Evolutionary conservation across 441 rosid species (phyloP), one percentile per base, ranked within the genome.

Genomic region (Pelargonium citronellum): DNA sequence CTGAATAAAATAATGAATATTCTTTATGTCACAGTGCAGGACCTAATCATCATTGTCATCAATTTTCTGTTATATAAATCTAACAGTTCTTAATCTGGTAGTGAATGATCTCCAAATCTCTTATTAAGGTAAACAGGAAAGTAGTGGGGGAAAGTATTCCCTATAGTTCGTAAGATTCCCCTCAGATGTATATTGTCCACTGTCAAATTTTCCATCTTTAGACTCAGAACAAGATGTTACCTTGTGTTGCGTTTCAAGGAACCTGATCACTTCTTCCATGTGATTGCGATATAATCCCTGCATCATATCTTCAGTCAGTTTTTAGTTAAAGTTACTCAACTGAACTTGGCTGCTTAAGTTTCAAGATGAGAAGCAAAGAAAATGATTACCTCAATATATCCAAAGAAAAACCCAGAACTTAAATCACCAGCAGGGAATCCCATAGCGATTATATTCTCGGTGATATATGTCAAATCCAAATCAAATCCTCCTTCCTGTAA

Each of bases 391-490:
- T 91, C 94, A 67, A 90, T 69, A 77, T 79, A 92, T 61, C 95
- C 92, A 12, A 55, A 16, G 61, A 92, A 82, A 71, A 87, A 69
- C 13, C 96, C 96, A 20, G 96, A 92, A 79, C 97, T 91, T 44
- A 86, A 71, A 75, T 92, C 95, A 75, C 95, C 96, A 55, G 97
- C 91, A 16, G 93, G 95, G 72, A 91, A 91, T 39, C 97, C 95
- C 95, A 91, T 91, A 41, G 97, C 97, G 64, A 90, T 91, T 76
- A 90, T 74, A 60, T 91, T 91, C 84, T 91, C 92, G n/a, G 94
- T 87, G 63, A 91, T 83, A 68, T 90, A 90, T 60, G 90, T 81
- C 94, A 91, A 81, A 67, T 90, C 97, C 85, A 91, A 81, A 83
- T 91, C 96, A 34, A 84, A 91, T 39, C 78, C 98, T 66, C 93